Evolutionary conservation across 768 basidiomycete genomes (phyloP).

Genomic region (Tulasnella sp.): DNA sequence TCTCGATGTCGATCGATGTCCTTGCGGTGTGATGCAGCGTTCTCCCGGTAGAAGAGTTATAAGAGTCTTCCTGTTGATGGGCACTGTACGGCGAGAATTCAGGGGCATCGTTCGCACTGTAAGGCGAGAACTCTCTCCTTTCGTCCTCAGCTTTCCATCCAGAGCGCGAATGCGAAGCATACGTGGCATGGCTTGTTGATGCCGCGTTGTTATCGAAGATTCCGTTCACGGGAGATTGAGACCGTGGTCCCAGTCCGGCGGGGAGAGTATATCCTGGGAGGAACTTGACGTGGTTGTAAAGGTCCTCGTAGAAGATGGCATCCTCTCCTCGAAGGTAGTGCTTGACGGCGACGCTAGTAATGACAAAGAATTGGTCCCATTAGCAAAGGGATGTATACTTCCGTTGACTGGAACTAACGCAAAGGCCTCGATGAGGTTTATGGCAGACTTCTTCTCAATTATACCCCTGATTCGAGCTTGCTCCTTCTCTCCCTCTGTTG

Average conservation of each 20-base stretch:
- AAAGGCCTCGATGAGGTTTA: conserved; percentile 60
- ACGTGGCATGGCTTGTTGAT: too few relatives aligned
- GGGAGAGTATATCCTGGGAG: conserved; percentile 36
- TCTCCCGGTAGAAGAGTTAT: neutral
- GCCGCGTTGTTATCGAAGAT: neutral
- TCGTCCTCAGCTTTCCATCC: too few relatives aligned
- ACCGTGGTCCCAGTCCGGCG: neutral
- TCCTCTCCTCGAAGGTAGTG: conserved; percentile 56
- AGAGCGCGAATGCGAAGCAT: too few relatives aligned
- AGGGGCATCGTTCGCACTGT: too few relatives aligned
- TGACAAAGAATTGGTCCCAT: neutral
- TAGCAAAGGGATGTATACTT: neutral
- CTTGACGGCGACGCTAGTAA: conserved; percentile 41
- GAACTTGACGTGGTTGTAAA: conserved; percentile 28
- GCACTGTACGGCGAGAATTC: neutral
- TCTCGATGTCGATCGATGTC: neutral
- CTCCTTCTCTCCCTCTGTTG: neutral
- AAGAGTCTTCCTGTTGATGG: neutral
- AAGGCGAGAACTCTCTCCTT: too few relatives aligned
- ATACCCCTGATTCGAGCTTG: conserved; percentile 27
- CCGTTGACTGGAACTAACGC: conserved; percentile 20
- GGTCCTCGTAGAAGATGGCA: conserved; percentile 21
- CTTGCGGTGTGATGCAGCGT: neutral
- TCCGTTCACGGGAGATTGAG: neutral
- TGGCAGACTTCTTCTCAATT: conserved; percentile 56